Evolutionary conservation across 1,139 yeast species (phyloP).

Genomic region (Pichia sp.): DNA sequence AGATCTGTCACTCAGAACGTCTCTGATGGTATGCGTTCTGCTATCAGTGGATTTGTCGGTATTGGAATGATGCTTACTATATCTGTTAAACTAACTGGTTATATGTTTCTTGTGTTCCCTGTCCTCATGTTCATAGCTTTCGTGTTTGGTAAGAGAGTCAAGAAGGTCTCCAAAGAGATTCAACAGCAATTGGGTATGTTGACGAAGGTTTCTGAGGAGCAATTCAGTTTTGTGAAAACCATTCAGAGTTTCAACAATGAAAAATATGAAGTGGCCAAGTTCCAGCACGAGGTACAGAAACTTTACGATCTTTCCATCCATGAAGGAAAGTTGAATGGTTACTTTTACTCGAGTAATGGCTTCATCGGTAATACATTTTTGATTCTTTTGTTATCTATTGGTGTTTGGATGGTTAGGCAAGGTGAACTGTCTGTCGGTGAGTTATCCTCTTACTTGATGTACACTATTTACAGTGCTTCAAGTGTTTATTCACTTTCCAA

Average conservation of each 20-base stretch:
- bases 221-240: constrained; percentile 46
- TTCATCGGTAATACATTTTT: constrained; percentile 46
- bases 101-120: constrained; percentile 51
- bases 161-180: constrained; percentile 40
- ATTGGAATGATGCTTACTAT: constrained; percentile 51
- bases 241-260: constrained; percentile 53
- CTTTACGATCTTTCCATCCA: constrained; percentile 39
- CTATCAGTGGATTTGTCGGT: constrained; percentile 49
- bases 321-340: constrained; percentile 47
- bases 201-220: constrained; percentile 56
- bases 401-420: constrained; percentile 41
- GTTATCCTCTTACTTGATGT: constrained; percentile 53
- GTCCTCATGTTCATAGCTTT: constrained; percentile 44
- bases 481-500: constrained; percentile 53
- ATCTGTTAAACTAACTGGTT: constrained; percentile 47
- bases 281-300: constrained; percentile 39
- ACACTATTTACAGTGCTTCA: constrained; percentile 52
- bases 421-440: constrained; percentile 52
- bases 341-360: constrained; percentile 45
- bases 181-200: constrained; percentile 49
- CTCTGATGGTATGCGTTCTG: constrained; percentile 48
- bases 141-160: constrained; percentile 47
- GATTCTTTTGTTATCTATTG: constrained; percentile 43
- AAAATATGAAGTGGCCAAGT: constrained; percentile 28
- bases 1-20: constrained; percentile 48